phyloP scores from a whole-genome alignment of 495 filamentous ascomycete species.

The Gamarada debralockiae region DNA sequence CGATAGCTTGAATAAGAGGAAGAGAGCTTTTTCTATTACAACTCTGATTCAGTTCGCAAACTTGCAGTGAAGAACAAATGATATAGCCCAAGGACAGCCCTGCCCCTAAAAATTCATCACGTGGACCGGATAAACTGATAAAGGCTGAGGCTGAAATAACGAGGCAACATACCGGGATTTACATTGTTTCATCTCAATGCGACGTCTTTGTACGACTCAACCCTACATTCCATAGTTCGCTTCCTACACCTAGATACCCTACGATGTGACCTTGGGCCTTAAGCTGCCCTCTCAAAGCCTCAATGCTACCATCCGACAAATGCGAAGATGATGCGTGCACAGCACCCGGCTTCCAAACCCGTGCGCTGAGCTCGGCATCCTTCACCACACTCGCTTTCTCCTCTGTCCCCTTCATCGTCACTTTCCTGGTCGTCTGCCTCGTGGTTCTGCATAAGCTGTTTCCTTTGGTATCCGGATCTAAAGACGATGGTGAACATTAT shows the following conservation, averaged over 20 bases:
- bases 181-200: too few species aligned
- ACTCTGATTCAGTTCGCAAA: too few species aligned
- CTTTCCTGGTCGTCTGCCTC: constrained; percentile 52
- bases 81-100: too few species aligned
- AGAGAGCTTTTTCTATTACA: not conserved
- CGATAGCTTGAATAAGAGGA: not conserved
- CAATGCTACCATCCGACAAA: constrained; percentile 23
- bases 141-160: too few species aligned
- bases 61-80: too few species aligned
- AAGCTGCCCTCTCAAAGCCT: not conserved
- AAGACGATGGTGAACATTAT: constrained; percentile 45
- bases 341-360: constrained; percentile 2
- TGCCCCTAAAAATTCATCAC: too few species aligned
- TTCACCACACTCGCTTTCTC: constrained; percentile 36
- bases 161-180: too few species aligned
- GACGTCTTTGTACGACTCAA: too few species aligned
- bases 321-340: constrained; percentile 18
- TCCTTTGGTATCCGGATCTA: constrained; percentile 53
- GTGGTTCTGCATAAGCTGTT: constrained; percentile 59
- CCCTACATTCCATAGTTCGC: too few species aligned
- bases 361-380: constrained; percentile 6
- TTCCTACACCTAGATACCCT: not conserved
- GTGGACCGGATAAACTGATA: too few species aligned
- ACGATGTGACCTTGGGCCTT: not conserved
- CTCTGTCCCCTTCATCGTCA: constrained; percentile 55